Evolutionary conservation across 371 early-diverging fungal genomes (phyloP), one percentile per base, ranked within the genome.

Genomic region (Catenaria anguillulae): DNA sequence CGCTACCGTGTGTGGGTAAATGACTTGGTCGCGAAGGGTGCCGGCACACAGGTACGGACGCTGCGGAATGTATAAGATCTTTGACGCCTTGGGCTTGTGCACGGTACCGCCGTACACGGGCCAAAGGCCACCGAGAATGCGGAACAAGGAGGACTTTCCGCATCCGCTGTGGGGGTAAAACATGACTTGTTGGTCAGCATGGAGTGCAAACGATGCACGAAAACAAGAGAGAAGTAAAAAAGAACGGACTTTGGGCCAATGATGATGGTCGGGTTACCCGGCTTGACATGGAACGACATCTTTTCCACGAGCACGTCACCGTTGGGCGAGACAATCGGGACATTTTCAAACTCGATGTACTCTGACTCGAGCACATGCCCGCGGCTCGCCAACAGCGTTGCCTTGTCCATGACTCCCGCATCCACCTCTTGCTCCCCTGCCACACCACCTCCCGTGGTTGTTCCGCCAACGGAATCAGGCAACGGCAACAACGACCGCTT

Each of bases 31-130:
- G 62, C 92, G 75, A 63, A 93, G 70, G 5, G 84, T 81, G 29
- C 93, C 93, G 33, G 86, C 72, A 60, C 86, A 84, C 24, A 93
- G 78, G 66, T 91, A 93, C 36, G 93, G 90, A 23, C 88, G 81
- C 71, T 91, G 91, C 50, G 93, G 90, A 59, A 93, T 83, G 72
- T 88, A 90, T 64, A 91, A 80, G 61, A 90, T 85, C 56, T 86
- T 82, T 26, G 74, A 70, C 29, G 79, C 75, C 31, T 67, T 63
- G 52, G 90, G 89, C 48, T 81, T 76, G n/a, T 75, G 66, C 34
- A 89, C 64, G n/a, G 67, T 71, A 31, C 92, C 90, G 62, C 74
- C 77, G 73, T 84, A 87, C 17, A 83, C 77, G 13, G 92, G 90
- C 93, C 93, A 93, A n/a, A 93, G 73, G 15, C 85, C 86, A 55